phyloP scores from a whole-genome alignment of 106 monocot species.

The Alisma plantagoaquatica region DNA sequence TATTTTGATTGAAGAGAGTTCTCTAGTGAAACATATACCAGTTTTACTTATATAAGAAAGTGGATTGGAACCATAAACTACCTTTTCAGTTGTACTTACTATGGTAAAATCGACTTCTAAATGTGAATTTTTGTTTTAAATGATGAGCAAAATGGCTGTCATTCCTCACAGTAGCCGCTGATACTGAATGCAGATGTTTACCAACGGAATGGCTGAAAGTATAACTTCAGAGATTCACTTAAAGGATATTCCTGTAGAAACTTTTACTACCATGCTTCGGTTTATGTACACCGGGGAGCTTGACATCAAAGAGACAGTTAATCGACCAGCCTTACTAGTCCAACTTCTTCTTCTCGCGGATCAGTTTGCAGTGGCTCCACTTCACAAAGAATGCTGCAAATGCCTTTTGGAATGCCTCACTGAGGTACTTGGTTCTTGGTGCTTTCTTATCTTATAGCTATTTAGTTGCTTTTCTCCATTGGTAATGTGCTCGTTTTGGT shows the following conservation, averaged over 20 bases:
- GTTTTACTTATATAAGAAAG: too few relatives aligned
- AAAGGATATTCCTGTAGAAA: conserved; percentile 54
- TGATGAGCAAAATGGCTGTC: too few relatives aligned
- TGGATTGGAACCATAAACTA: too few relatives aligned
- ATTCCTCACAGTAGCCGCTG: background rate
- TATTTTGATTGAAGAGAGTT: too few relatives aligned
- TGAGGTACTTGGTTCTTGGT: conserved; percentile 69
- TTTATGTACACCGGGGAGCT: conserved; percentile 88
- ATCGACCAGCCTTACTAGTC: conserved; percentile 36
- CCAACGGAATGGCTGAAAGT: conserved; percentile 94
- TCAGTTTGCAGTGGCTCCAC: conserved; percentile 55
- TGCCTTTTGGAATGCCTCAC: conserved; percentile 58
- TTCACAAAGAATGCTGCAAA: conserved; percentile 76
- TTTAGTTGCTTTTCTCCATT: too few relatives aligned
- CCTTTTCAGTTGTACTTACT: too few relatives aligned
- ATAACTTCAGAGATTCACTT: conserved; percentile 51
- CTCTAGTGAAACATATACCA: too few relatives aligned
- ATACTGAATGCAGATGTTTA: conserved; percentile 70
- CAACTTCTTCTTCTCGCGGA: conserved; percentile 71
- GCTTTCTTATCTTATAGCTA: too few relatives aligned
- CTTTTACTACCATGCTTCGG: conserved; percentile 49
- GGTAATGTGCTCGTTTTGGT: too few relatives aligned
- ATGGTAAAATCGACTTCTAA: too few relatives aligned
- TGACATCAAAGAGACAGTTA: conserved; percentile 25
- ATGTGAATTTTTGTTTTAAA: too few relatives aligned